Percentiles rank a stretch among this genome's conserved stretches.
phyloP scores from a whole-genome alignment of 805 yeast genomes.

The Pichia deserticola region DNA sequence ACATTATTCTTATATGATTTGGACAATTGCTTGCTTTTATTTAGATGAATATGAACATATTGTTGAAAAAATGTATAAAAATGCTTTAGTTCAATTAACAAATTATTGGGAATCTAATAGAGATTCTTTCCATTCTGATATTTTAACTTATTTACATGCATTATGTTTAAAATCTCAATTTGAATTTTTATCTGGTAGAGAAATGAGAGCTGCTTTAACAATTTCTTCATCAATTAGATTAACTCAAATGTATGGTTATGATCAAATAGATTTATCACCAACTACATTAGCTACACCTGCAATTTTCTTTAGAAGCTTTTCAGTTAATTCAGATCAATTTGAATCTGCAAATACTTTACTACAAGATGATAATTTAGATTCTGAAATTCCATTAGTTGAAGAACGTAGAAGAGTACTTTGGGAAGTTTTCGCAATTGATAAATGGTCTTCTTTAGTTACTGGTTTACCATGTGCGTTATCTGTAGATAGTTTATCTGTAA shows the following conservation, averaged over 20 bases:
- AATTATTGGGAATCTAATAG: constrained; percentile 15
- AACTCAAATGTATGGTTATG: constrained; percentile 25
- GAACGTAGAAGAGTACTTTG: constrained; percentile 27
- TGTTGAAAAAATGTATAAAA: constrained; percentile 15
- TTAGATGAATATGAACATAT: constrained; percentile 14
- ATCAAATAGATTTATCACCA: constrained; percentile 24
- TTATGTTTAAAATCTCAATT: constrained; percentile 19
- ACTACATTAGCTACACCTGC: constrained; percentile 15
- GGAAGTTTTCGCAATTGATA: constrained; percentile 25
- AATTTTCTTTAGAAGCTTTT: constrained; percentile 12
- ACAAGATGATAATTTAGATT: constrained; percentile 19
- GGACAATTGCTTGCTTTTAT: constrained; percentile 17
- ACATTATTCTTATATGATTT: constrained; percentile 19
- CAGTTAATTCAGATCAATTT: constrained; percentile 4
- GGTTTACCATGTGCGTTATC: constrained; percentile 26
- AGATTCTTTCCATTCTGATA: constrained; percentile 13
- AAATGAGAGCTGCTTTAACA: constrained; percentile 23
- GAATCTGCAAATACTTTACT: constrained; percentile 9
- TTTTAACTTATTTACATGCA: constrained; percentile 21
- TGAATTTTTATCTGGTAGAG: constrained; percentile 23
- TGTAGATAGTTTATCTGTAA: constrained; percentile 20
- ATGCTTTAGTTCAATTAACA: constrained; percentile 12
- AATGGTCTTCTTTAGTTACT: constrained; percentile 27
- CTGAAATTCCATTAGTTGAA: constrained; percentile 21
- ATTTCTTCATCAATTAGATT: constrained; percentile 21